Evolutionary conservation across 1,284 basidiomycete genomes (phyloP).

Genomic region (Ganoderma meredithae): DNA sequence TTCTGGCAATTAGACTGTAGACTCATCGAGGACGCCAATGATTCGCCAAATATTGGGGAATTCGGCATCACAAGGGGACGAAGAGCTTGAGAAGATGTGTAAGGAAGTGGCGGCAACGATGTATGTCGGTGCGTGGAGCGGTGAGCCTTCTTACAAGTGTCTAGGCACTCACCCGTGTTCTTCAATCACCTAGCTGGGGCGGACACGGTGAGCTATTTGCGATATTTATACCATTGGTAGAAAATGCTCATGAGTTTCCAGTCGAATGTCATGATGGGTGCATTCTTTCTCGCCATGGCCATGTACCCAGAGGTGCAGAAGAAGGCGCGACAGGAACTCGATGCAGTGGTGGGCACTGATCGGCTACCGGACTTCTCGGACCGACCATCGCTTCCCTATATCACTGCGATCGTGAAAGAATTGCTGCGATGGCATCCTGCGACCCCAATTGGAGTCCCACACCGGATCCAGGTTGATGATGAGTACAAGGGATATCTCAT

Average conservation of each 20-base stretch:
- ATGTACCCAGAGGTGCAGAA: slow-evolving; percentile 40
- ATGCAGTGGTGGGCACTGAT: slow-evolving; percentile 38
- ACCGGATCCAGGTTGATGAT: slow-evolving; percentile 24
- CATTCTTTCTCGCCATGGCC: slow-evolving; percentile 42
- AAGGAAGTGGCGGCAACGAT: slow-evolving; percentile 22
- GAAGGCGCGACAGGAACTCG: slow-evolving; percentile 43
- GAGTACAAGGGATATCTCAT: slow-evolving; percentile 24
- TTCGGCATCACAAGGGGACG: slow-evolving; percentile 16
- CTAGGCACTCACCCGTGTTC: too few species aligned
- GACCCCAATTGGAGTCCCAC: slow-evolving; percentile 28
- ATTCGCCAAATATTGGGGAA: slow-evolving; percentile 14
- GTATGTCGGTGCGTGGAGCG: slow-evolving; percentile 21
- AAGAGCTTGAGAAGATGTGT: neutral
- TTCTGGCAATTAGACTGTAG: neutral
- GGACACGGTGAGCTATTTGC: too few species aligned
- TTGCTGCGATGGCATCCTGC: slow-evolving; percentile 41
- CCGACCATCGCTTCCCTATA: slow-evolving; percentile 38
- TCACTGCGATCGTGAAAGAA: slow-evolving; percentile 43
- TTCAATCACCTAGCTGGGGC: too few species aligned
- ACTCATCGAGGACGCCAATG: slow-evolving; percentile 15
- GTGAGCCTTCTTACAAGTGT: too few species aligned
- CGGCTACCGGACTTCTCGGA: slow-evolving; percentile 44
- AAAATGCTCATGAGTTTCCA: neutral
- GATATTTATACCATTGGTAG: too few species aligned
- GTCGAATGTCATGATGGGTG: slow-evolving; percentile 15